Evolutionary conservation across 331 rosid genomes (phyloP).

Genomic region (Acacia concinna): DNA sequence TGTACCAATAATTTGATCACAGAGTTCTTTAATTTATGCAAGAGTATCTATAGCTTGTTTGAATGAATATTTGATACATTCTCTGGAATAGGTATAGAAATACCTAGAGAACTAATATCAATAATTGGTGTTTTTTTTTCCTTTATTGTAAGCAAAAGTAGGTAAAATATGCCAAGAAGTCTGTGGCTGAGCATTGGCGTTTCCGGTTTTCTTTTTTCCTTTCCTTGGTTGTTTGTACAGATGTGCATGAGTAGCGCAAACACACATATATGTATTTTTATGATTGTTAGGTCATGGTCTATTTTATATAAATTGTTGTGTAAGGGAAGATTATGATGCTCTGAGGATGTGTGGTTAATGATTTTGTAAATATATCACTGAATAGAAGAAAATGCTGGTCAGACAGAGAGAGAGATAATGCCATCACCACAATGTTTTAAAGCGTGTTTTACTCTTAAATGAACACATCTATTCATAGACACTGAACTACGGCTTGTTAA

Average conservation of each 20-base stretch:
- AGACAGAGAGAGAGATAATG: neutral
- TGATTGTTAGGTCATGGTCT: neutral
- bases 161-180: neutral
- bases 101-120: neutral
- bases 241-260: no score
- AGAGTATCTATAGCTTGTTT: neutral
- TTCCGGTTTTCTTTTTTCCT: neutral
- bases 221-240: no score
- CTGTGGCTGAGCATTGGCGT: neutral
- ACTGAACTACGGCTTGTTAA: neutral
- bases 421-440: neutral
- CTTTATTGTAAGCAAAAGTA: neutral
- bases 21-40: neutral
- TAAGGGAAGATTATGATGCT: neutral
- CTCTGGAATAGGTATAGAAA: neutral
- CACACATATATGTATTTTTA: no score
- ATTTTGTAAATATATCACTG: neutral
- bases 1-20: neutral
- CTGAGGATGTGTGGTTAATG: neutral
- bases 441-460: neutral
- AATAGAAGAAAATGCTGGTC: neutral
- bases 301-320: neutral
- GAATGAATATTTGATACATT: neutral
- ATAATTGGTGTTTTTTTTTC: neutral
- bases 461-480: neutral